Evolutionary conservation across 1,284 basidiomycete genomes (phyloP).

Genomic region (Sphaerobolus stellatus): DNA sequence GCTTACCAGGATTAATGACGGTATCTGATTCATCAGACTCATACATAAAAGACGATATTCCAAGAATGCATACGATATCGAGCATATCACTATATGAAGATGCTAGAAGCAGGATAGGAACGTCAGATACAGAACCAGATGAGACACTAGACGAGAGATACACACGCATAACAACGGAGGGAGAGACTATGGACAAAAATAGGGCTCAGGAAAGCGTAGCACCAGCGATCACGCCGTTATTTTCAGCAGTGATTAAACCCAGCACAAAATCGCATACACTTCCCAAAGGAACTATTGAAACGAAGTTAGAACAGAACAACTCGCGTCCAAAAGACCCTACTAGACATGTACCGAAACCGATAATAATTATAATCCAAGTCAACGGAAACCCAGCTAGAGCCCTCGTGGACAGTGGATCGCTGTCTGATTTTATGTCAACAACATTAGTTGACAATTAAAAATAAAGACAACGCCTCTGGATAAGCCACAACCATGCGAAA

Average conservation of each 20-base stretch:
- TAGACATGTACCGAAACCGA: neutral
- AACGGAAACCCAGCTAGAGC: neutral
- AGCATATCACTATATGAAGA: too few species aligned
- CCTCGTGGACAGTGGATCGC: neutral
- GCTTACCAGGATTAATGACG: too few species aligned
- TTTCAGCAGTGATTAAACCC: neutral
- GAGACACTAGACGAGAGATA: neutral
- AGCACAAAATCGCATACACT: neutral
- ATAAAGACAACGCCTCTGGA: neutral
- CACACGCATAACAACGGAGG: neutral
- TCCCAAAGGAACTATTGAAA: neutral
- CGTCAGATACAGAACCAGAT: neutral
- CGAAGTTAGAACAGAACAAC: neutral
- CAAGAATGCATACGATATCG: too few species aligned
- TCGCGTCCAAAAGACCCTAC: neutral
- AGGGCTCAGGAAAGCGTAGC: neutral
- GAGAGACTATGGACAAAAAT: neutral
- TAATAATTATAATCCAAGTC: neutral
- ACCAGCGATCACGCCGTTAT: neutral
- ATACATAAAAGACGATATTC: too few species aligned
- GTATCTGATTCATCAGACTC: too few species aligned
- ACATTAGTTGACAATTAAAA: conserved; percentile 12
- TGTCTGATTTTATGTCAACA: conserved; percentile 11
- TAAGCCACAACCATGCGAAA: conserved; percentile 5
- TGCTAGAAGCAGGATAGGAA: too few species aligned